Conservation (phyloP, 1,284 basidiomycete genomes). For the Ustilago cynodontis region DNA sequence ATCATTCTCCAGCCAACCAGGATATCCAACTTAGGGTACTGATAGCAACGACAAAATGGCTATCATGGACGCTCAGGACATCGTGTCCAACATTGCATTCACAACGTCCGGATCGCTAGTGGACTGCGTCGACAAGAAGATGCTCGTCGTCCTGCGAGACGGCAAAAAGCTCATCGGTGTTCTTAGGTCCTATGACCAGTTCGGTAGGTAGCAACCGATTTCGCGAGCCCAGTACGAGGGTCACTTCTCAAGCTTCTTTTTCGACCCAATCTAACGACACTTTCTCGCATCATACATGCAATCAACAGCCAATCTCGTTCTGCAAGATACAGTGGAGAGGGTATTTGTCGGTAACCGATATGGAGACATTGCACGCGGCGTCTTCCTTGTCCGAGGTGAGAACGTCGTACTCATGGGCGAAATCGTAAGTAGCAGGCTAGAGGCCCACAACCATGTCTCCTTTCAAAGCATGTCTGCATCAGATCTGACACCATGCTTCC, state of each 20-base stretch:
- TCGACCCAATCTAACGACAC: not conserved
- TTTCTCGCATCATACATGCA: not conserved
- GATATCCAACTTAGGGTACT: not conserved
- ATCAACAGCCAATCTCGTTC: constrained; percentile 86
- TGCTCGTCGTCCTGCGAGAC: constrained; percentile 95
- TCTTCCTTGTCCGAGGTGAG: constrained; percentile 95
- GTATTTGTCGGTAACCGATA: constrained; percentile 77
- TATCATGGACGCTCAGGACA: constrained; percentile 64
- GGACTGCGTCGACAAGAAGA: constrained; percentile 78
- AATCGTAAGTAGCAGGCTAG: constrained; percentile 78
- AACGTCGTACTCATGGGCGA: constrained; percentile 98
- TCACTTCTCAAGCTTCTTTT: not conserved
- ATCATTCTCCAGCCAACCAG: no score
- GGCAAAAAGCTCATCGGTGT: constrained; percentile 96
- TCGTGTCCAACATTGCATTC: constrained; percentile 67
- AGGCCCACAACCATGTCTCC: not conserved
- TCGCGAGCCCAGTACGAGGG: not conserved
- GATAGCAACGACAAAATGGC: not conserved
- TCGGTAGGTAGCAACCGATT: constrained; percentile 77
- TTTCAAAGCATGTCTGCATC: not conserved
- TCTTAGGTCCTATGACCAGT: constrained; percentile 96
- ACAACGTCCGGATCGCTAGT: constrained; percentile 69
- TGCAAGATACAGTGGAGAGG: constrained; percentile 76
- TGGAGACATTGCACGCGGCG: constrained; percentile 85
- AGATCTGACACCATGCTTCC: not conserved